phyloP scores from a whole-genome alignment of 192 early-diverging fungal species.

The Backusella psychrophila region DNA sequence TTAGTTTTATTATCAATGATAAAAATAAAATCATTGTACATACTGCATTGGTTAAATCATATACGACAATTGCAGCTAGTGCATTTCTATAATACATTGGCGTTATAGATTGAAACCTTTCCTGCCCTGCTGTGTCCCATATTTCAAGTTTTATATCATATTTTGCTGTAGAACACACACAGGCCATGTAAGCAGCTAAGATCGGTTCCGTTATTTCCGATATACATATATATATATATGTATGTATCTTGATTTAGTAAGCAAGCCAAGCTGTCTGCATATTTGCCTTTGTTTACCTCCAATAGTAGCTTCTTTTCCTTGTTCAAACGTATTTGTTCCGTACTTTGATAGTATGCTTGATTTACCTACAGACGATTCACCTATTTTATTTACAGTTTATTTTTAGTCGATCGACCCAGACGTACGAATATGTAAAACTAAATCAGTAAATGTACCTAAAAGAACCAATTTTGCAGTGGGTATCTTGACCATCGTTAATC shows the following conservation, averaged over 20 bases:
- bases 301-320: slow-evolving; percentile 97
- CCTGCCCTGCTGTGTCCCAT: slow-evolving; percentile 94
- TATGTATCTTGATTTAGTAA: not conserved
- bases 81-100: slow-evolving; percentile 98
- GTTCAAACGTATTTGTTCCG: slow-evolving; percentile 90
- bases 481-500: slow-evolving; percentile 49
- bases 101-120: slow-evolving; percentile 86
- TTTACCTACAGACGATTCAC: slow-evolving; percentile 92
- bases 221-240: not conserved
- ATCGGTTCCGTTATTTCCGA: not conserved
- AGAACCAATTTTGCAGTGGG: slow-evolving; percentile 95
- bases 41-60: slow-evolving; percentile 86
- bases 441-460: slow-evolving; percentile 49
- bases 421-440: not conserved
- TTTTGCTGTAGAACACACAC: slow-evolving; percentile 86
- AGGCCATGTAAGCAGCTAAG: slow-evolving; percentile 79
- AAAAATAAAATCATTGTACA: slow-evolving; percentile 4
- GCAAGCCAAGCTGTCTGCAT: not conserved
- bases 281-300: slow-evolving; percentile 52
- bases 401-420: not conserved
- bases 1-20: not conserved
- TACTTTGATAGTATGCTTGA: slow-evolving; percentile 90
- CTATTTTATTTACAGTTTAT: slow-evolving; percentile 25
- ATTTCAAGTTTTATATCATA: slow-evolving; percentile 74
- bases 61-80: slow-evolving; percentile 92